These are phyloP conservation scores for Penicillium sp. DNA, from an alignment of 2,329 filamentous ascomycete species.

Conservation along the genomic window DNA sequence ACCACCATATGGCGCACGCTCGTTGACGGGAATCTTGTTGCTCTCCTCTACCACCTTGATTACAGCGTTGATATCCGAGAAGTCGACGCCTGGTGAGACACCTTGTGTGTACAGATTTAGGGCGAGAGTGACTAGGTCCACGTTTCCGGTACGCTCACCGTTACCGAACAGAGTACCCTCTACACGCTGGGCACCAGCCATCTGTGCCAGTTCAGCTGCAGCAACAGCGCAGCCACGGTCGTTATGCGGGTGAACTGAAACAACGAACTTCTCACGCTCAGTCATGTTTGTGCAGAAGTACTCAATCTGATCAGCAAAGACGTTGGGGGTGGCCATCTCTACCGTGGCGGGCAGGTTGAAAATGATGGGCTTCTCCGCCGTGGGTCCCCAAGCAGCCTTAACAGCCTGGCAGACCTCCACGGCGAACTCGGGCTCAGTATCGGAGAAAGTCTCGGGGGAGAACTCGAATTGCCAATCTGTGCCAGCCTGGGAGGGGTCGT, in stretches of 20 bases:
- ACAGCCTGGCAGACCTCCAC: constrained; percentile 86
- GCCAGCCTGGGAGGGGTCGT: constrained; percentile 57
- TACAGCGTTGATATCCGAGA: constrained; percentile 80
- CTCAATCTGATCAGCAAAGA: constrained; percentile 95
- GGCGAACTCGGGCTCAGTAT: constrained; percentile 80
- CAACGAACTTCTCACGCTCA: constrained; percentile 81
- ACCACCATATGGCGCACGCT: constrained; percentile 85
- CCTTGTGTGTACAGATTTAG: constrained; percentile 96
- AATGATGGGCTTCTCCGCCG: constrained; percentile 77
- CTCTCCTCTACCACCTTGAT: constrained; percentile 88
- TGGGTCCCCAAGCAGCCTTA: constrained; percentile 88
- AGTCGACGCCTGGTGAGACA: constrained; percentile 79
- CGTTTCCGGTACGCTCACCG: constrained; percentile 92
- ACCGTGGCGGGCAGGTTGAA: constrained; percentile 97
- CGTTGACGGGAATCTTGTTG: constrained; percentile 93
- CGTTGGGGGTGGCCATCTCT: constrained; percentile 90
- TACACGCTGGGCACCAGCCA: constrained; percentile 92
- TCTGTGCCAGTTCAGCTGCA: constrained; percentile 87
- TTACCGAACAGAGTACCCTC: constrained; percentile 95
- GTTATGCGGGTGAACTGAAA: constrained; percentile 92
- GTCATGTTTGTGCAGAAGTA: constrained; percentile 86
- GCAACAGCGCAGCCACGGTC: constrained; percentile 88
- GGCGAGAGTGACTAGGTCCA: constrained; percentile 87
- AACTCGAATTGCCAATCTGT: constrained; percentile 58
- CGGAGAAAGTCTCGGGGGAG: constrained; percentile 71